Percentiles rank a stretch among this genome's conserved stretches.
Evolutionary conservation across 1,139 yeast genomes (phyloP).

Genomic region (Candida albicans): DNA sequence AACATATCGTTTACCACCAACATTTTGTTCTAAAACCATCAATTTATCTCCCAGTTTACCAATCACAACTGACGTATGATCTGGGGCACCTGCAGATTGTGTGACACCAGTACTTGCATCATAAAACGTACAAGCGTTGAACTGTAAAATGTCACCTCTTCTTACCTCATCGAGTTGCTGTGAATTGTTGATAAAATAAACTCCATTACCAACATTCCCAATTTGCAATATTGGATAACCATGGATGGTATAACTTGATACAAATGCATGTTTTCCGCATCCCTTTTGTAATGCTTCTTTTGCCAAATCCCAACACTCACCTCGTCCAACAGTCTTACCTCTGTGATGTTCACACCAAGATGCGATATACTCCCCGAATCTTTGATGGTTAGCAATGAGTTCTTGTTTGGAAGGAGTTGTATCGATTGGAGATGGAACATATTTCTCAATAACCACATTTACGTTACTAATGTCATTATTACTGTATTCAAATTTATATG

Average conservation of each 20-base stretch:
- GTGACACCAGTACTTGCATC: slow-evolving; percentile 26
- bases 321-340: slow-evolving; percentile 62
- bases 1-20: slow-evolving; percentile 51
- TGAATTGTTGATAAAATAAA: slow-evolving; percentile 17
- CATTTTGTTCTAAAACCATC: slow-evolving; percentile 61
- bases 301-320: slow-evolving; percentile 82
- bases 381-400: slow-evolving; percentile 39
- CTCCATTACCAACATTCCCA: slow-evolving; percentile 24
- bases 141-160: slow-evolving; percentile 46
- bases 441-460: slow-evolving; percentile 32
- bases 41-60: slow-evolving; percentile 32
- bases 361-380: slow-evolving; percentile 57
- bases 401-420: slow-evolving; percentile 37
- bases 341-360: slow-evolving; percentile 59
- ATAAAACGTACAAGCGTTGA: slow-evolving; percentile 44
- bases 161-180: slow-evolving; percentile 37
- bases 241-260: slow-evolving; percentile 53
- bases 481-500: slow-evolving; percentile 50
- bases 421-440: slow-evolving; percentile 51
- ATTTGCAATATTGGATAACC: slow-evolving; percentile 56
- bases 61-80: slow-evolving; percentile 67
- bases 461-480: slow-evolving; percentile 23
- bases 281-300: slow-evolving; percentile 59
- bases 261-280: slow-evolving; percentile 63
- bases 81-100: slow-evolving; percentile 55